Base-by-base conservation (phyloP, 306 rosid species). In the Rosa rugosa region DNA sequence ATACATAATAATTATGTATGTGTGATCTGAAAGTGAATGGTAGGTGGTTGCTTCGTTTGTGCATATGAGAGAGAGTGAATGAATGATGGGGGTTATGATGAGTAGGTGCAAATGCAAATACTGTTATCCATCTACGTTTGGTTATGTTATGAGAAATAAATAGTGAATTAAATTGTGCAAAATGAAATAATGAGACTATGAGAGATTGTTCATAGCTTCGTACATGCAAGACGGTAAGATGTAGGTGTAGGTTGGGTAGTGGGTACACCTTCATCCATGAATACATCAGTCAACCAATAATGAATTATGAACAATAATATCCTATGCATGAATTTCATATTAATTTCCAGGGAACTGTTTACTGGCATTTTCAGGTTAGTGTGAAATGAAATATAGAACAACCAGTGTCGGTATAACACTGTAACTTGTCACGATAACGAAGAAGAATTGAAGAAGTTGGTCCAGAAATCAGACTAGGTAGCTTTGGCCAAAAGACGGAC, bases 101-200 rank as follows among this genome's bases (percentile, higher is more conserved):
- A 20, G 40, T 36, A 50, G 67, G 27, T 51, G 73, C 41, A 34
- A 63, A 76, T 64, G 80, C 64, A 65, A 46, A 6, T 36, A 36
- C 50, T 49, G 41, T 34, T 31, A 49, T 34, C 44, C 9, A 65
- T 18, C 78, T 16, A n/a, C 27, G 17, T 20, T 45, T 47, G 40
- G 73, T 16, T 22, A 22, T 34, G 47, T 20, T 11, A 11, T 41
- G 45, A 66, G 45, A 69, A 68, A 51, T 67, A 38, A 50, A 77
- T 53, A 38, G 20, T 23, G 56, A 45, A 44, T 69, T 45, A 2
- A 44, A 6, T 25, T 8, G 25, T 46, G 16, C 10, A 8, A 72
- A n/a, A 2, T 22, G 53, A 40, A 16, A 67, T 20, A 16, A 67
- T 20, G 51, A n/a, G n/a, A n/a, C n/a, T n/a, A n/a, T n/a, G n/a